Conservation (phyloP, 75 land plant genomes). For the Selaginella moellendorffii region DNA sequence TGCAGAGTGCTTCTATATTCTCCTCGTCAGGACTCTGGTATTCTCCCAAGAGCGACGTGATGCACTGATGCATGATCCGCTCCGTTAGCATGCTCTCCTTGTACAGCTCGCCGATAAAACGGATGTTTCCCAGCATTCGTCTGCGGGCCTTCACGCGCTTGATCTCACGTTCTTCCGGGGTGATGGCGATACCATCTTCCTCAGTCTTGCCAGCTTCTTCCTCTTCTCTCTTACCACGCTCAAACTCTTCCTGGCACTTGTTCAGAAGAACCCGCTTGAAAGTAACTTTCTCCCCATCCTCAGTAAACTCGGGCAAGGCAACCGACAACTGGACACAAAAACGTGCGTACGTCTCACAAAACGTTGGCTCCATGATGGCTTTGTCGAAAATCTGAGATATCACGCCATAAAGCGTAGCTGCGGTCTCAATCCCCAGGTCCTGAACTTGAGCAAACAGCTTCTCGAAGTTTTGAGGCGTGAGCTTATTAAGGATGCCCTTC, state of each 20-base stretch:
- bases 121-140: constrained; percentile 91
- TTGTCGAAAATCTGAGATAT: constrained; percentile 98
- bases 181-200: constrained; percentile 45
- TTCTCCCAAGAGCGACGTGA: constrained; percentile 58
- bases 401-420: constrained; percentile 65
- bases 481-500: constrained; percentile 83
- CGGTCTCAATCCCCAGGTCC: constrained; percentile 72
- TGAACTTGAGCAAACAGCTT: constrained; percentile 85
- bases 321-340: constrained; percentile 65
- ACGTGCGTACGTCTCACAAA: constrained; percentile 97
- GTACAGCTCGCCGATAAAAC: constrained; percentile 87
- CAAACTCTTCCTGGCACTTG: constrained; percentile 95
- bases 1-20: constrained; percentile 90
- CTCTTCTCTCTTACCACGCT: constrained; percentile 75
- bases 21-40: constrained; percentile 78
- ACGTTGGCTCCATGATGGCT: constrained; percentile 92
- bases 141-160: constrained; percentile 57
- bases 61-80: constrained; percentile 95
- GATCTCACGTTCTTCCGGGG: constrained; percentile 60
- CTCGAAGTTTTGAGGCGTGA: constrained; percentile 97
- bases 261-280: constrained; percentile 80
- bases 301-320: constrained; percentile 69
- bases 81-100: constrained; percentile 94
- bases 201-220: constrained; percentile 69
- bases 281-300: constrained; percentile 67